These are phyloP conservation scores for Cymbopogon citratus DNA, from an alignment of 176 grass and related monocot species.

Conservation along the genomic window DNA sequence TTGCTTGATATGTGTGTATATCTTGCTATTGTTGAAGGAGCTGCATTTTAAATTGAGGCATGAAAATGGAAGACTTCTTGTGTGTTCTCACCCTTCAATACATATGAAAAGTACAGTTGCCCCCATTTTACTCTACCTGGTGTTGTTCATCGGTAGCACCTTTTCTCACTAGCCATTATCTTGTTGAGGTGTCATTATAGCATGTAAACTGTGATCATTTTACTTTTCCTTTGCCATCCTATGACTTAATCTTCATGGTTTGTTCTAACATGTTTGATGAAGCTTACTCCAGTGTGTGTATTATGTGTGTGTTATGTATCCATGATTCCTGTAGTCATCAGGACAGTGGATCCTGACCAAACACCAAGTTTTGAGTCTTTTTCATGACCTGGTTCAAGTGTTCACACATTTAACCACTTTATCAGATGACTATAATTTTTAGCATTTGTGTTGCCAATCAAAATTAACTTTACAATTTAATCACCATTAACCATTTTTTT, in stretches of 20 bases:
- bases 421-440: background rate
- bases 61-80: background rate
- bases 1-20: background rate
- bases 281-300: too few species aligned
- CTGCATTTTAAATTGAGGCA: background rate
- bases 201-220: slow-evolving; percentile 15
- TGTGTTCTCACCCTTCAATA: background rate
- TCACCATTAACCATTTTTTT: background rate
- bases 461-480: background rate
- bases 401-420: background rate
- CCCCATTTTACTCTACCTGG: background rate
- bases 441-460: background rate
- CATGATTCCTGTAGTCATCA: background rate
- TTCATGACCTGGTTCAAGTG: background rate
- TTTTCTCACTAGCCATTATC: background rate
- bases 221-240: background rate
- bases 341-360: background rate
- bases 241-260: background rate
- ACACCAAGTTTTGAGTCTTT: background rate
- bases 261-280: background rate
- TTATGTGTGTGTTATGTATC: background rate
- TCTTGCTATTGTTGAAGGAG: background rate
- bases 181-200: background rate
- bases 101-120: background rate
- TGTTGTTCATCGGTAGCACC: background rate